These are phyloP conservation scores for Golovinomyces cichoracearum DNA, from an alignment of 2,329 filamentous ascomycete genomes.

Conservation along the genomic window DNA sequence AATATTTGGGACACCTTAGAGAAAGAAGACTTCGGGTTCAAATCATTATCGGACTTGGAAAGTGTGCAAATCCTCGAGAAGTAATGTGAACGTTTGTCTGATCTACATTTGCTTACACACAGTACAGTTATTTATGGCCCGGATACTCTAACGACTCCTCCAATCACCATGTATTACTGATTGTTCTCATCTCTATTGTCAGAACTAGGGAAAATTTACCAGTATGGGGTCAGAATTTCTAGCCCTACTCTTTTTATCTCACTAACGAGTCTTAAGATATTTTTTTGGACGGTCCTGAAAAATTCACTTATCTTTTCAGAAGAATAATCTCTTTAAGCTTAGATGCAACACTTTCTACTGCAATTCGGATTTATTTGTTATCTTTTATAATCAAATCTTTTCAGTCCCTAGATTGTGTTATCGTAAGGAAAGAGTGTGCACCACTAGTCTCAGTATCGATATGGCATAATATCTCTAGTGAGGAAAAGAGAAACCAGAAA, in stretches of 20 bases:
- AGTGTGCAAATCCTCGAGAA: slow-evolving; percentile 73
- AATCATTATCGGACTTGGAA: slow-evolving; percentile 58
- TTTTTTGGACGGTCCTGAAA: slow-evolving; percentile 49
- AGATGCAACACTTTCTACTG: slow-evolving; percentile 37
- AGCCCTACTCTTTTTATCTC: background rate
- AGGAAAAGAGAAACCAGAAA: slow-evolving; percentile 43
- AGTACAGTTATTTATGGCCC: slow-evolving; percentile 68
- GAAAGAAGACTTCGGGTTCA: slow-evolving; percentile 50
- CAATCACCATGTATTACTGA: slow-evolving; percentile 71
- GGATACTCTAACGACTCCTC: slow-evolving; percentile 70
- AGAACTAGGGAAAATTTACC: slow-evolving; percentile 70
- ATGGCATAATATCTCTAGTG: slow-evolving; percentile 77
- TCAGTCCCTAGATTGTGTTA: slow-evolving; percentile 67
- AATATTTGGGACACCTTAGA: slow-evolving; percentile 74
- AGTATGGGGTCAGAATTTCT: slow-evolving; percentile 43
- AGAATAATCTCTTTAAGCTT: slow-evolving; percentile 70
- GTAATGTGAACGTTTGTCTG: slow-evolving; percentile 19
- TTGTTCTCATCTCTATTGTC: slow-evolving; percentile 63
- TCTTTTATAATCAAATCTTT: slow-evolving; percentile 78
- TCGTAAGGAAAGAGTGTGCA: slow-evolving; percentile 88
- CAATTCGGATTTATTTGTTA: slow-evolving; percentile 57
- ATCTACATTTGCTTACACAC: slow-evolving; percentile 6
- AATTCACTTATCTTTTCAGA: slow-evolving; percentile 74
- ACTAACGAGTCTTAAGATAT: slow-evolving; percentile 25
- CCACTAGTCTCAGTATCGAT: slow-evolving; percentile 82